Base-by-base conservation (phyloP, 192 early-diverging fungal genomes). In the Rhizoclosmatium sp. region DNA sequence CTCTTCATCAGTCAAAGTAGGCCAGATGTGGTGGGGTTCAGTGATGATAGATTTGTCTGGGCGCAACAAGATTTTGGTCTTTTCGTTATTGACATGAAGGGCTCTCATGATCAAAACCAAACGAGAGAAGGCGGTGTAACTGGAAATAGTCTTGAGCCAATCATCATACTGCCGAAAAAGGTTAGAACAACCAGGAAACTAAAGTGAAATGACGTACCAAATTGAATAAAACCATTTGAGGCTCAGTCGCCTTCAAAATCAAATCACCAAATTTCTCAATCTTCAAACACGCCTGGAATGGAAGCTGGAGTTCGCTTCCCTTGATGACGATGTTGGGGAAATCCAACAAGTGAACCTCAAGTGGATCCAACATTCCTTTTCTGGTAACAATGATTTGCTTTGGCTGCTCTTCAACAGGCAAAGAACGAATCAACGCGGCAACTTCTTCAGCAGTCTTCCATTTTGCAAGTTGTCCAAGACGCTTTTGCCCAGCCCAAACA, bases 391-490 rank as follows among this genome's bases (percentile, higher is more conserved):
- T 98, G 69, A 99, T 94, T 83, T 99, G 98, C 83, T 97, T 98
- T 40, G 98, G 98, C 87, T 99, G 98, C 90, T 99, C 98, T 91
- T 99, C 98, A 16, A 98, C 93, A 45, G 98, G 97, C 65, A 99
- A 83, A 9, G 98, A 99, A 70, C 98, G 94, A 90, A 99, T 97
- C 84, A 99, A 89, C 39, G 98, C 98, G 44, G 96, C 98, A 0
- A 98, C 96, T 94, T 99, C 98, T 93, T 99, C 98, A 10, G 98
- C 98, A 2, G 98, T 98, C 91, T 99, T 99, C 98, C 98, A 99
- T 78, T 99, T 99, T 47, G 98, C 98, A 78, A 99, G 86, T 87
- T 99, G 98, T 71, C 98, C 98, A 23, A 99, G 89, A 87, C 98
- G 96, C 84, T 99, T 99, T 83, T 99, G 98, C 40, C 97, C 97